Base-by-base conservation (phyloP, 202 grass and related monocot species). In the Zizania palustris region DNA sequence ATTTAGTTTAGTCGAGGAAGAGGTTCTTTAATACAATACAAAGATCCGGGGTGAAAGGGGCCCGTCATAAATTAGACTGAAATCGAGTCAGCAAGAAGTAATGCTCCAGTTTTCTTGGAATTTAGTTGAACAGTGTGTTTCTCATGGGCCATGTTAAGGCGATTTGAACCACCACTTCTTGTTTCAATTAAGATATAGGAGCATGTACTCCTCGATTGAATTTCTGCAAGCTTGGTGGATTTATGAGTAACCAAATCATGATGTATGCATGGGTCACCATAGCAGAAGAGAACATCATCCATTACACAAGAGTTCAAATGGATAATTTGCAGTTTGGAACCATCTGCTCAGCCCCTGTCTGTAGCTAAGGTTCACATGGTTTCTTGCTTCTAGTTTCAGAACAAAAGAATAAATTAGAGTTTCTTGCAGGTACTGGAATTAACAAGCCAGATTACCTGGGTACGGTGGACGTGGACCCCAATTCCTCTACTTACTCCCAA, bases 401-500 rank as follows among this genome's bases (percentile, higher is more conserved):
- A 9, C 18, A 11, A 19, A 19, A 41, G 41, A 21, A 61, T 7
- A 72, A 73, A 50, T 64, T 69, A 59, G n/a, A 55, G 51, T 54
- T 54, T 72, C 39, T 38, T 53, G 3, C 9, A 7, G 95, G 91
- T 40, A 97, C 95, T 67, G 95, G 91, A 71, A 94, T 94, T 65
- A 74, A 90, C 73, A 97, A 94, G 72, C 91, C 91, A 0, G 95
- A 98, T 81, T 98, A 85, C 61, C 85, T 98, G 37, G 89, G 71
- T 1, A 98, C 95, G 1, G 91, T 98, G 49, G 91, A 98, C 67
- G 65, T 98, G 18, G 87, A 98, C 54, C 87, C 89, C 9, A 84
- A 53, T 49, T 98, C 95, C 1, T 74, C 85, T 1, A 90, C 91
- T 0, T 98, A 90, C 80, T 98, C 95, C 64, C 79, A 98, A 66